Evolutionary conservation across 148 eudicot genomes (phyloP).

Genomic region (Cornus suecica): DNA sequence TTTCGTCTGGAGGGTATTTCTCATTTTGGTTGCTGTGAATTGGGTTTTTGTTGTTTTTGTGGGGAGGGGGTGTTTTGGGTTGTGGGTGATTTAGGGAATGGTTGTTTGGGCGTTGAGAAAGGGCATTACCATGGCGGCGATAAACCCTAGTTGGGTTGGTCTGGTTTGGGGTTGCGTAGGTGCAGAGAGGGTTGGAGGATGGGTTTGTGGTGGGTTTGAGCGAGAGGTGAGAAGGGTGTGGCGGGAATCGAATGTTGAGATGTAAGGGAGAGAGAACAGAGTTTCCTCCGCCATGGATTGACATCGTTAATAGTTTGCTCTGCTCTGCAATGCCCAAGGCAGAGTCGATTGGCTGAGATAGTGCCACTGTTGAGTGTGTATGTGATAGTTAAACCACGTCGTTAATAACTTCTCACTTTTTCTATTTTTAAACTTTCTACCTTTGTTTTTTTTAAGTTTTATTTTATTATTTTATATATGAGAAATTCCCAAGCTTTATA

Average conservation of each 20-base stretch:
- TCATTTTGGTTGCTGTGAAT: background rate
- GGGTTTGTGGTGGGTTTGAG: background rate
- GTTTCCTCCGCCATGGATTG: slow-evolving; percentile 3
- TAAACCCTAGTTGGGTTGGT: slow-evolving; percentile 7
- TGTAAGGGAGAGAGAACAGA: slow-evolving; percentile 8
- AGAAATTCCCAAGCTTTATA: no score
- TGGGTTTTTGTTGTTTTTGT: slow-evolving; percentile 5
- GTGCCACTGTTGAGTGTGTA: no score
- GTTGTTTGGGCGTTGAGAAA: background rate
- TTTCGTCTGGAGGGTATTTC: background rate
- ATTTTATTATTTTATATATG: no score
- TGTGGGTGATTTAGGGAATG: slow-evolving; percentile 6
- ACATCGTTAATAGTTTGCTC: slow-evolving; percentile 4
- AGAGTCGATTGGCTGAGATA: background rate
- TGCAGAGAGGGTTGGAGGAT: slow-evolving; percentile 13
- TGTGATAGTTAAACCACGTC: no score
- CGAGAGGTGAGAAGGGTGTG: background rate
- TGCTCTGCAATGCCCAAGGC: background rate
- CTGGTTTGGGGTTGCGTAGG: slow-evolving; percentile 9
- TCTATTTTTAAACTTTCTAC: no score
- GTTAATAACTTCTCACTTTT: no score
- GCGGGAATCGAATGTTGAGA: background rate
- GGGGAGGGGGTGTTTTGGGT: background rate
- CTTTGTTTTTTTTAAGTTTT: no score
- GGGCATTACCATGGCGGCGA: slow-evolving; percentile 13